Evolutionary conservation across 768 basidiomycete genomes (phyloP), one percentile per base, ranked within the genome.

Genomic region (Suillus brevipes): DNA sequence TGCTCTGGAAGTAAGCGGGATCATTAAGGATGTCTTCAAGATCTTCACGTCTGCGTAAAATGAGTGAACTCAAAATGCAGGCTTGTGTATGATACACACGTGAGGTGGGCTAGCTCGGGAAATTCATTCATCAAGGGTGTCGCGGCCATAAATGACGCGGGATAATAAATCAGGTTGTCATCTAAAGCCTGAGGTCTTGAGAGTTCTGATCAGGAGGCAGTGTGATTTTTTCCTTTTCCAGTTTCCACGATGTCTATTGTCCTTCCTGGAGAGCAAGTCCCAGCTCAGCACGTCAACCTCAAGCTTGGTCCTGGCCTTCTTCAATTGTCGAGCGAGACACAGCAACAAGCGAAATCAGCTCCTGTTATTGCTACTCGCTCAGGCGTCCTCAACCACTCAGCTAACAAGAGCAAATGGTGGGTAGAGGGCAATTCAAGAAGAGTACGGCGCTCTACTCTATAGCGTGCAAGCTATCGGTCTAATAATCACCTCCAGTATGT

Each of bases 1-100:
- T 81, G 9, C 95, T 91, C 74, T 96, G 91, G 68, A 96, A 95
- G 74, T 95, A 95, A 18, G 80, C 78, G 1, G 89, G 90, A 73
- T 97, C 93, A 16, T 84, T 82, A 25, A 97, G 78, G 6, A 97
- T 79, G 72, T 96, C 94, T 75, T 97, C 92, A n/a, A 99, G 83
- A 70, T 95, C 94, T 68, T 93, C 90, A 60, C 92, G 87, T 68
- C 94, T 95, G 71, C n/a, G 56, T 58, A 53, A 40, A 34, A 65
- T 55, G 25, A 63, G 52, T 74, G 63, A 70, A 66, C 43, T n/a
- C 43, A 28, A 28, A 47, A 14, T 34, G 55, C 36, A 38, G 42
- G 37, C 31, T 42, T 60, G 20, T 59, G 66, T 43, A 60, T 60
- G 49, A 56, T 58, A 71, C 87, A 73, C 78, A 92, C 92, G 90